Evolutionary conservation across 2,329 filamentous ascomycete genomes (phyloP), one percentile per base, ranked within the genome.

Genomic region (Zasmidium cellare): DNA sequence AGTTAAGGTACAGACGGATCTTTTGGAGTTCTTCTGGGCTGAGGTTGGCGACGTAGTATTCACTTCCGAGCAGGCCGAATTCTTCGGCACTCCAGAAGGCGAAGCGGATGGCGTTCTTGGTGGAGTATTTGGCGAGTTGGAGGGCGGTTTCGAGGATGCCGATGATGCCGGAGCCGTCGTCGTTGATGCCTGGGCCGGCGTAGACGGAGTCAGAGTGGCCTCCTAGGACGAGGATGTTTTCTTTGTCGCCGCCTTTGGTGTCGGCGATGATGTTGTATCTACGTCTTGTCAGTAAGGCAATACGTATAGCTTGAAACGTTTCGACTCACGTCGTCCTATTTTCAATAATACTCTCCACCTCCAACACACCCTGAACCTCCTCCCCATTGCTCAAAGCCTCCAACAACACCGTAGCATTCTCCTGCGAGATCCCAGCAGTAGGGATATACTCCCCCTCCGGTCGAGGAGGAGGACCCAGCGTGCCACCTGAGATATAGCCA

Each of bases 121-220:
- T 85, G 52, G 86, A 83, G 78, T 89, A 93, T 52, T 90, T 80
- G 80, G 84, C 64, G 79, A 92, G 59, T 78, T 81, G 79, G 23
- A 80, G 79, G 9, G 85, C 85, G 25, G 86, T 77, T 53, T 84
- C 83, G 9, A 88, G 77, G 51, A 86, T 77, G 22, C 80, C 80
- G 60, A 86, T 80, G 31, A 82, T 85, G 55, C 89, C 89, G 2
- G 86, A 87, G 48, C 89, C 89, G 67, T 92, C 87, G 65, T 92
- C 89, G 72, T 92, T 92, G 79, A 92, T 91, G 19, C 89, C 89
- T 1, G 85, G 85, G 0, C 85, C 85, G 2, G 78, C 80, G 24
- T 78, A 76, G 19, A 87, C 85, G 6, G 81, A 84, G 72, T 88
- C 85, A 18, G 80, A 81, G 72, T 88, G 85, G 2, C 80, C 84